A percentile compares a stretch with the other conserved stretches of the same genome.
These are phyloP conservation scores for Brassica hybrid DNA, from an alignment of 441 rosid genomes.

Conservation along the genomic window DNA sequence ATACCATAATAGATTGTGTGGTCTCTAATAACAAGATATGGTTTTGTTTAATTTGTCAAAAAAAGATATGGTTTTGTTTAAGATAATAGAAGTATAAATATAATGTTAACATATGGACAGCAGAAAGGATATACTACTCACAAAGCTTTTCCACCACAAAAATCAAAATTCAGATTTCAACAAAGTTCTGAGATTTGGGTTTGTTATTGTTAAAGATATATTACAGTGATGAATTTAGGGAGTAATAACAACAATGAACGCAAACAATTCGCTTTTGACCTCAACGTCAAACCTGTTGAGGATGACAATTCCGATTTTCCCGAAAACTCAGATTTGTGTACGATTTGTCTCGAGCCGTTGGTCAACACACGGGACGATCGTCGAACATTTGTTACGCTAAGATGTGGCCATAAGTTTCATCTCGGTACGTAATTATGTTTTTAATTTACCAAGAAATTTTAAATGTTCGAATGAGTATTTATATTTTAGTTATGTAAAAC, in stretches of 20 bases:
- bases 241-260: background rate
- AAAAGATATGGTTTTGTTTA: no score
- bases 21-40: no score
- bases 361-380: background rate
- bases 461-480: background rate
- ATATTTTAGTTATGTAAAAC: background rate
- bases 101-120: background rate
- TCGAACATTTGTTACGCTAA: background rate
- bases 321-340: background rate
- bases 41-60: no score
- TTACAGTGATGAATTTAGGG: background rate
- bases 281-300: background rate
- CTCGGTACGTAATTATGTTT: background rate
- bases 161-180: background rate
- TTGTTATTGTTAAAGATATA: background rate
- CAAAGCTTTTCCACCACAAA: background rate
- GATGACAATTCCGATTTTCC: background rate
- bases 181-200: background rate
- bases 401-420: slow-evolving; percentile 9
- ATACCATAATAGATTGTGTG: background rate
- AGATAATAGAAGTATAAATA: background rate
- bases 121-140: background rate
- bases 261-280: slow-evolving; percentile 1
- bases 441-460: background rate
- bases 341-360: slow-evolving; percentile 1